A percentile compares a stretch with the other conserved stretches of the same genome.
These are phyloP conservation scores for Artemisia argyi DNA, from an alignment of 129 eudicot species.

Conservation along the genomic window DNA sequence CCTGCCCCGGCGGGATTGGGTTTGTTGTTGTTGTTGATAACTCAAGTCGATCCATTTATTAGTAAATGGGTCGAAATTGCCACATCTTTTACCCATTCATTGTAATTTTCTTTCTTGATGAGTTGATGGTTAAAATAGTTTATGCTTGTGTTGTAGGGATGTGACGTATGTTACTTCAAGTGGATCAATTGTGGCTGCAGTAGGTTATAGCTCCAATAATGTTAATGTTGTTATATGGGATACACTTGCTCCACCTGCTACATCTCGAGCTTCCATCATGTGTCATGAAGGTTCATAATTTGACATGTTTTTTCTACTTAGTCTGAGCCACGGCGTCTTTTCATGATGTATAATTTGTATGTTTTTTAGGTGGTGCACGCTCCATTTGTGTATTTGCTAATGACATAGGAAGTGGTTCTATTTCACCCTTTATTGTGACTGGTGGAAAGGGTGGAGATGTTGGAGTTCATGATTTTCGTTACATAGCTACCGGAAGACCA, in stretches of 20 bases:
- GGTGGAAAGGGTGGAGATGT: conserved; percentile 97
- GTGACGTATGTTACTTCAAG: conserved; percentile 85
- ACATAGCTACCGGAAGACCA: conserved; percentile 90
- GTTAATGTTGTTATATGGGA: conserved; percentile 97
- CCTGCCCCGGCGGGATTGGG: no score
- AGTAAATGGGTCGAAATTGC: background rate
- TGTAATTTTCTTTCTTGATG: background rate
- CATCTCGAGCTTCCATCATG: conserved; percentile 97
- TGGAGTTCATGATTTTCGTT: conserved; percentile 98
- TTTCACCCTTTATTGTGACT: conserved; percentile 89
- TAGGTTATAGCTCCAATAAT: conserved; percentile 84
- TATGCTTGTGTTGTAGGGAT: conserved; percentile 56
- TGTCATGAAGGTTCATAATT: conserved; percentile 89
- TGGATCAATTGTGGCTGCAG: conserved; percentile 95
- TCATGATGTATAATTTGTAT: background rate
- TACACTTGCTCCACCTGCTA: conserved; percentile 92
- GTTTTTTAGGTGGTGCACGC: conserved; percentile 74
- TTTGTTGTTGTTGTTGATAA: no score
- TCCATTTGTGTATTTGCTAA: conserved; percentile 86
- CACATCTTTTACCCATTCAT: background rate
- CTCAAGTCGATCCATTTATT: background rate
- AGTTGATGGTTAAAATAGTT: background rate
- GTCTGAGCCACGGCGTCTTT: background rate
- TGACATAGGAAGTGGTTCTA: conserved; percentile 86
- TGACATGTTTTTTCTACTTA: background rate